Evolutionary conservation across 2,329 filamentous ascomycete species (phyloP), one percentile per base, ranked within the genome.

Genomic region (Aaosphaeria arxii): DNA sequence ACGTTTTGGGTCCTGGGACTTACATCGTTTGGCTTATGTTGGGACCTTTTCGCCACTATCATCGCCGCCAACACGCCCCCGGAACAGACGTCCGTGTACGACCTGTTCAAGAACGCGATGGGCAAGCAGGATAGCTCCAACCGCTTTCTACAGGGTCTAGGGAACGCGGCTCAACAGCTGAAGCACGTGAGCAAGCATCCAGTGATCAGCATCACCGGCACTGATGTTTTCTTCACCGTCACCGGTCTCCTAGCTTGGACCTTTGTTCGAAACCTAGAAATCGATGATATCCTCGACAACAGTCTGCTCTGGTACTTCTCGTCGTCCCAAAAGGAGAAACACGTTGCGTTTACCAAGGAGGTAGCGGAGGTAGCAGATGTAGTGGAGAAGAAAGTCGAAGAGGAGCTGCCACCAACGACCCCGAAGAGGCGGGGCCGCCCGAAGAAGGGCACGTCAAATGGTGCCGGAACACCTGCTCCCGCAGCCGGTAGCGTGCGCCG

Each of bases 201-300:
- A 0, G 78, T 77, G 24, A 77, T 86, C 30, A 77, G 77, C 17
- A 77, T 75, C 13, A 78, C 79, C 0, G 80, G 77, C 5, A 78
- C 77, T 65, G 84, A 87, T 62, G 82, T 83, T 1, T 60, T 86
- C 11, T 70, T 84, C 33, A 81, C 77, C 24, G 71, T 73, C 1
- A 49, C 81, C 11, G 79, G 76, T 47, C 63, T 84, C n/a, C 75
- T 80, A 1, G 48, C 78, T 2, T 85, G 82, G 82, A 76, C 78
- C n/a, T 79, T 79, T 38, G 72, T 78, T 1, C 72, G 80, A 31
- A 74, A 76, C 24, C 68, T 79, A 3, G 75, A 81, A 54, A 71
- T 77, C 0, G 65, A 69, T n/a, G 71, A 76, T 7, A 78, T 85
- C 54, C 59, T 84, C 6, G 56, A 65, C 24, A 64, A 56, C 49